A percentile compares a stretch with the other conserved stretches of the same genome.
Evolutionary conservation across 75 land plant genomes (phyloP).

Genomic region (Sequoia sempervirens): DNA sequence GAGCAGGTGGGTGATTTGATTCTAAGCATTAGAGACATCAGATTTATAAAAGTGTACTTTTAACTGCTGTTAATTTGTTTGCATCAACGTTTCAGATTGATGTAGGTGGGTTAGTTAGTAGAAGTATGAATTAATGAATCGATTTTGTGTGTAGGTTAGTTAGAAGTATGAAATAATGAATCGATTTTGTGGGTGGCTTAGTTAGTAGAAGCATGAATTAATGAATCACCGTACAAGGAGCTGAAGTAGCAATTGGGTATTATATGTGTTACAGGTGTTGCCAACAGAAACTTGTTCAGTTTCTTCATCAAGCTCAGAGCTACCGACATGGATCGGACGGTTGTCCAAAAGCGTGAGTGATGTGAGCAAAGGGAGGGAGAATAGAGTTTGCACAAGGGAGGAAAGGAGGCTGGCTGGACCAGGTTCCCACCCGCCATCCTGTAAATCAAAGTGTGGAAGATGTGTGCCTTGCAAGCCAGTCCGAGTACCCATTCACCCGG

Average conservation of each 20-base stretch:
- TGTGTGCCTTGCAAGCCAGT: constrained; percentile 68
- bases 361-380: background rate
- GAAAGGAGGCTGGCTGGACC: constrained; percentile 19
- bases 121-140: background rate
- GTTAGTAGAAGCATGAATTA: background rate
- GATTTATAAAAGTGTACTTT: too few relatives aligned
- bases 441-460: constrained; percentile 56
- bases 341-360: background rate
- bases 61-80: too few relatives aligned
- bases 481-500: constrained; percentile 71
- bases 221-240: background rate
- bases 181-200: background rate
- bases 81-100: too few relatives aligned
- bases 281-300: background rate
- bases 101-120: background rate
- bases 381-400: background rate
- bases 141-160: too few relatives aligned
- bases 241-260: too few relatives aligned
- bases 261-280: background rate
- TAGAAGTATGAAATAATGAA: too few relatives aligned
- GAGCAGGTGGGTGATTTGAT: background rate
- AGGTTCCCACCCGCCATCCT: constrained; percentile 71
- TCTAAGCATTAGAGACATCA: too few relatives aligned
- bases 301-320: background rate
- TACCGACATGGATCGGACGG: background rate